phyloP scores from a whole-genome alignment of 148 eudicot genomes.

The Talinum fruticosum region DNA sequence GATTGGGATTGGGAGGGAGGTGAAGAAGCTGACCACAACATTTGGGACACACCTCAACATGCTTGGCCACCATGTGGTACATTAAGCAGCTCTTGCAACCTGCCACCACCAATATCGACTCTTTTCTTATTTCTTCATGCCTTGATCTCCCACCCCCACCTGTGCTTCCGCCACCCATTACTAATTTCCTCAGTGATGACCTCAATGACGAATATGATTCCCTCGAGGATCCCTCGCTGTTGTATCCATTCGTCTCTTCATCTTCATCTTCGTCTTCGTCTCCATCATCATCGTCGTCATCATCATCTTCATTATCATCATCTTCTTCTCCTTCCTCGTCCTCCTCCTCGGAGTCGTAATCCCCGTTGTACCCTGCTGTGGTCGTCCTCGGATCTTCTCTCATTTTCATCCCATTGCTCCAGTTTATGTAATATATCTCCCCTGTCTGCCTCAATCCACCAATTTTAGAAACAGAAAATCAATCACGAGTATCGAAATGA shows the following conservation, averaged over 20 bases:
- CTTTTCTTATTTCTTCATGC: slow-evolving; percentile 8
- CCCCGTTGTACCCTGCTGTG: slow-evolving; percentile 20
- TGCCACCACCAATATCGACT: slow-evolving; percentile 62
- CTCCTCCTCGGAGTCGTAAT: slow-evolving; percentile 32
- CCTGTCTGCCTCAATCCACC: slow-evolving; percentile 51
- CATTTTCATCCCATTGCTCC: slow-evolving; percentile 76
- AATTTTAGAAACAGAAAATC: background rate
- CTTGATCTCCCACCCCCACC: background rate
- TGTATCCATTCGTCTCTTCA: slow-evolving; percentile 35
- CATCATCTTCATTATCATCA: no score
- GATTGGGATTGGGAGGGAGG: slow-evolving; percentile 30
- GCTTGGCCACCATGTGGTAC: slow-evolving; percentile 94
- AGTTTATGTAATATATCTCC: slow-evolving; percentile 79
- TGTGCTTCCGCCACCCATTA: background rate
- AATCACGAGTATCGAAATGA: background rate
- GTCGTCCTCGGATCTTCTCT: slow-evolving; percentile 56
- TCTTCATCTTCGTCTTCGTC: no score
- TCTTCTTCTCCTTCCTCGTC: background rate
- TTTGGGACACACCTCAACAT: slow-evolving; percentile 66
- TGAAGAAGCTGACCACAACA: slow-evolving; percentile 84
- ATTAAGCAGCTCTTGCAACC: slow-evolving; percentile 88
- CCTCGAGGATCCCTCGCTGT: slow-evolving; percentile 55
- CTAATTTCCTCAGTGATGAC: slow-evolving; percentile 11
- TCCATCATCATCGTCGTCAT: no score
- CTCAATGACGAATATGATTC: slow-evolving; percentile 48